Conservation (phyloP, 2,329 filamentous ascomycete species). For the Colletotrichum nymphaeae region DNA sequence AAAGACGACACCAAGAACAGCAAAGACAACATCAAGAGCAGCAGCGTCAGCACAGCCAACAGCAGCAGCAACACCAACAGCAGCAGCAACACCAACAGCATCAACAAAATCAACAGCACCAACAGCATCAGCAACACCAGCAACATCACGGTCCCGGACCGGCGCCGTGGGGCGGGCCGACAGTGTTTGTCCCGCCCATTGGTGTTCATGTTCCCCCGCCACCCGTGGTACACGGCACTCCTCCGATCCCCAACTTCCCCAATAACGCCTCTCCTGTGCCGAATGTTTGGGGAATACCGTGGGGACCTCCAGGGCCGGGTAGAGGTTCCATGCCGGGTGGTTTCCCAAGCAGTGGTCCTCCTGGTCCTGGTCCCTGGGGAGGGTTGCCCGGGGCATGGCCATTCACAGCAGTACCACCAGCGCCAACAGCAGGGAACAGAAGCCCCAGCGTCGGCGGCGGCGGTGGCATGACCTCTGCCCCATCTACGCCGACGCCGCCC, state of each 20-base stretch:
- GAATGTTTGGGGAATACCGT: conserved; percentile 2
- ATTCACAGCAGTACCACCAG: not conserved
- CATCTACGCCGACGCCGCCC: conserved; percentile 8
- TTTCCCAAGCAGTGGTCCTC: not conserved
- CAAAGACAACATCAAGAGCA: not conserved
- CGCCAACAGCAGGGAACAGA: not conserved
- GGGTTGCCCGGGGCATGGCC: conserved; percentile 23
- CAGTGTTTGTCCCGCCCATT: conserved; percentile 14
- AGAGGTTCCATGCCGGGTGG: not conserved
- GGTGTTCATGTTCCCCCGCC: not conserved
- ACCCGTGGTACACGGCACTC: conserved; percentile 4
- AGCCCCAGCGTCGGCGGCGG: not conserved
- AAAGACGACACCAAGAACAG: not conserved
- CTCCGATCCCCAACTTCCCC: conserved; percentile 7
- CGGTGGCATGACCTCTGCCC: not conserved
- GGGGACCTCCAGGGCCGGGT: not conserved
- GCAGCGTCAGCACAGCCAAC: not conserved
- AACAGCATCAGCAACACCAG: conserved; percentile 9
- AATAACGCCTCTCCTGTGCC: not conserved
- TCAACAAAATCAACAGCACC: not conserved
- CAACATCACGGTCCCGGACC: conserved; percentile 9
- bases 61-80: not conserved
- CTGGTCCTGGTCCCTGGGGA: conserved; percentile 7
- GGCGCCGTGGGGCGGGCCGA: conserved; percentile 12
- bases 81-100: not conserved